Evolutionary conservation across 1,139 yeast genomes (phyloP).

Genomic region (Nakaseomyces nivariensis): DNA sequence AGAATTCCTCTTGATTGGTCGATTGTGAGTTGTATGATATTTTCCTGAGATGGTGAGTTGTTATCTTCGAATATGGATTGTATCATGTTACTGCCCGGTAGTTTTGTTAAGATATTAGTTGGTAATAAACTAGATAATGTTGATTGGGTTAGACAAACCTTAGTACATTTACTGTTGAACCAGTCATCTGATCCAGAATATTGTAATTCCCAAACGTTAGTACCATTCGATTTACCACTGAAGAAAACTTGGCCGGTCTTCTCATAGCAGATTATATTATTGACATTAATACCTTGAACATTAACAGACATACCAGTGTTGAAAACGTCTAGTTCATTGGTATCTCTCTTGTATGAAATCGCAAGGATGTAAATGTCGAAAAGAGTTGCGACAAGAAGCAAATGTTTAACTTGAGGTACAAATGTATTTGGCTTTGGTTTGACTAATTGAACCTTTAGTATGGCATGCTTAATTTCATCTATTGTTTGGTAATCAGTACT

Average conservation of each 20-base stretch:
- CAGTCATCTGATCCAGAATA: conserved; percentile 84
- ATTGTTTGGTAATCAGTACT: conserved; percentile 66
- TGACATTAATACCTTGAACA: conserved; percentile 66
- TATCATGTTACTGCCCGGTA: conserved; percentile 39
- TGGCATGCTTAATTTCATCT: conserved; percentile 74
- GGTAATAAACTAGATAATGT: conserved; percentile 54
- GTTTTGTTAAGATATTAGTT: conserved; percentile 27
- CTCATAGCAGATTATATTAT: conserved; percentile 49
- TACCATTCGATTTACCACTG: conserved; percentile 66
- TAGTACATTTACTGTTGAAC: conserved; percentile 76
- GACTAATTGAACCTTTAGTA: conserved; percentile 64
- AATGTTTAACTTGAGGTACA: conserved; percentile 61
- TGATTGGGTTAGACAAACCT: conserved; percentile 67
- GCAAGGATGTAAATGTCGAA: conserved; percentile 71
- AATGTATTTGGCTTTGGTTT: conserved; percentile 75
- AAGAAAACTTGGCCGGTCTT: conserved; percentile 74
- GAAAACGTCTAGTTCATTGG: conserved; percentile 56
- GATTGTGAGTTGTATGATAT: conserved; percentile 51
- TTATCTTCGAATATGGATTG: conserved; percentile 31
- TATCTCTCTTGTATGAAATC: conserved; percentile 43
- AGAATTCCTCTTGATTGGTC: conserved; percentile 71
- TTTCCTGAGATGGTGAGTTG: conserved; percentile 33
- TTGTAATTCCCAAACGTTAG: conserved; percentile 77
- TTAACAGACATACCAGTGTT: conserved; percentile 79
- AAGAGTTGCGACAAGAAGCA: conserved; percentile 72